Evolutionary conservation across 1,284 basidiomycete species (phyloP), one percentile per base, ranked within the genome.

Genomic region (Sphaerobolus stellatus): DNA sequence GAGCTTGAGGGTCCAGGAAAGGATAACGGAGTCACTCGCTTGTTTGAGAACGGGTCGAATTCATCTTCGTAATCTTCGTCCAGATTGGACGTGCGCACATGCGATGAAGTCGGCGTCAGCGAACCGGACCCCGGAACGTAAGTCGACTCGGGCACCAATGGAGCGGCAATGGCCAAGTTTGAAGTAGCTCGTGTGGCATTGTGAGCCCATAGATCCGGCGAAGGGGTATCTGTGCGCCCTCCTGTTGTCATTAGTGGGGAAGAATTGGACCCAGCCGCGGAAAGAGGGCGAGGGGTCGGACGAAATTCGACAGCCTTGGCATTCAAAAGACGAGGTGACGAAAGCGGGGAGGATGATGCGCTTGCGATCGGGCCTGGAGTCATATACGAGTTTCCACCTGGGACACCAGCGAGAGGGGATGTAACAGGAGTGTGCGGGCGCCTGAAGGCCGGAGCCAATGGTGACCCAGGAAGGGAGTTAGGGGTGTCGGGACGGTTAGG

Each of bases 91-190:
- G 85, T 82, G 29, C 87, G 82, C 13, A 36, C 36, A 22, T 89
- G 72, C 18, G 77, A 77, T 2, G 81, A 80, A 56, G 75, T 83
- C 31, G 78, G 74, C 5, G 82, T 79, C 43, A 77, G 75, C 8
- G 80, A 72, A 20, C 78, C 71, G 53, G 57, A 28, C 47, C 52
- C 29, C 68, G 67, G 48, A 70, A 78, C 22, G 84, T 75, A n/a
- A 82, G 73, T 4, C 49, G 82, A 83, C 59, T 92, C 90, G 50
- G 89, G 86, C 33, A 92, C 80, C 29, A 95, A 76, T 3, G 93
- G 92, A 1, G 91, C 88, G 8, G 92, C 92, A 58, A 94, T 93
- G 31, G 92, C 91, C 8, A 94, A 79, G 66, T 92, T 94, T 2
- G 91, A 93, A 0, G 84, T 81, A 1, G 84, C 82, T 49, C 91